Conservation (phyloP, 768 basidiomycete species). For the Porphyrellus cyaneotinctus region DNA sequence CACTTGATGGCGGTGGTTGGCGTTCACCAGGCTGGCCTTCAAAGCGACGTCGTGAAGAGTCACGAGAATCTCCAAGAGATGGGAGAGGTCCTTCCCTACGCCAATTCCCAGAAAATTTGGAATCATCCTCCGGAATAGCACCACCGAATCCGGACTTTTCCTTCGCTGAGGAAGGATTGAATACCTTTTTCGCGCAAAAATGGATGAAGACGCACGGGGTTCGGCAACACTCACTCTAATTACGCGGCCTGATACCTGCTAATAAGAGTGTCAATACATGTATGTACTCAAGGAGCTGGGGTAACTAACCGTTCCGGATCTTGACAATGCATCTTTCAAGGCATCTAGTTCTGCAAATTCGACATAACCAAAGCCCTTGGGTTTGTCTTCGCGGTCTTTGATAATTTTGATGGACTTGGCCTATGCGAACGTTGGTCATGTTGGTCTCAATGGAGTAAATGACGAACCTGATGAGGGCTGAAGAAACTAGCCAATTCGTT, state of each 20-base stretch:
- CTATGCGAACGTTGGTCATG: conserved; percentile 33
- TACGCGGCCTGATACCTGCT: conserved; percentile 73
- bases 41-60: conserved; percentile 60
- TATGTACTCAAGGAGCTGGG: neutral
- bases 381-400: conserved; percentile 87
- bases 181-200: neutral
- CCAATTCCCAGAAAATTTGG: conserved; percentile 85
- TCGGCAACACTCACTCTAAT: conserved; percentile 94
- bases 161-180: conserved; percentile 53
- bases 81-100: conserved; percentile 84
- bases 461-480: conserved; percentile 51
- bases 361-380: conserved; percentile 97
- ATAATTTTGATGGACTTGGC: conserved; percentile 89
- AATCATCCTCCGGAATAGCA: conserved; percentile 55
- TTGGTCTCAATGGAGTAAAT: neutral
- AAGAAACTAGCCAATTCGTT: conserved; percentile 81
- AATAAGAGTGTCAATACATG: neutral
- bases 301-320: conserved; percentile 60
- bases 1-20: conserved; percentile 41
- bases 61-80: conserved; percentile 56
- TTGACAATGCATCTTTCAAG: conserved; percentile 77
- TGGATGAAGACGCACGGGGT: conserved; percentile 64
- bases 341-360: conserved; percentile 88
- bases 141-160: conserved; percentile 61
- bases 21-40: conserved; percentile 49